A percentile compares a stretch with the other conserved stretches of the same genome.
These are phyloP conservation scores for Dendrostoma leiphaemia DNA, from an alignment of 2,329 filamentous ascomycete genomes.

Conservation along the genomic window DNA sequence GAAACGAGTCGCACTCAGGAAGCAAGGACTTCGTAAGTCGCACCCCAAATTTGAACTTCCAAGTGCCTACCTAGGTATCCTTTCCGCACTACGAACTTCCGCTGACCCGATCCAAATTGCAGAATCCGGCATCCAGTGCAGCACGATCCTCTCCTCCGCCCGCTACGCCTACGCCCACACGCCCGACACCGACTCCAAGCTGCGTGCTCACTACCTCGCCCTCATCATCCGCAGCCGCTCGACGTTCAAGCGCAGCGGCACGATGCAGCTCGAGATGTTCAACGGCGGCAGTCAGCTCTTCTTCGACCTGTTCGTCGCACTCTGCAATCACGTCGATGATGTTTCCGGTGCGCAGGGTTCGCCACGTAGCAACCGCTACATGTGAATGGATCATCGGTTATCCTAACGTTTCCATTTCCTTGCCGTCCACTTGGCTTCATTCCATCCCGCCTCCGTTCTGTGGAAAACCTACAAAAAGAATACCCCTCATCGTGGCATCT, in stretches of 20 bases:
- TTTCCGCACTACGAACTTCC: too few relatives aligned
- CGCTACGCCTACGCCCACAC: slow-evolving; percentile 88
- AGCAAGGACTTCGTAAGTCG: slow-evolving; percentile 75
- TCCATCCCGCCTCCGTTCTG: too few relatives aligned
- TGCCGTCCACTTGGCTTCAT: not conserved
- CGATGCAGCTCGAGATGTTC: slow-evolving; percentile 95
- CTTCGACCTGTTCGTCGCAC: slow-evolving; percentile 90
- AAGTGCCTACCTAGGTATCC: too few relatives aligned
- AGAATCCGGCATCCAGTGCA: slow-evolving; percentile 78
- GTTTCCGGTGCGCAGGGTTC: slow-evolving; percentile 51
- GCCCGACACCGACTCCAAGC: slow-evolving; percentile 84
- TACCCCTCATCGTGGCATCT: slow-evolving; percentile 14
- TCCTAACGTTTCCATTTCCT: not conserved
- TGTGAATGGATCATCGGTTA: not conserved
- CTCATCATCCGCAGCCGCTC: slow-evolving; percentile 84
- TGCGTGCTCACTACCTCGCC: slow-evolving; percentile 86
- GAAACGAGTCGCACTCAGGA: slow-evolving; percentile 79
- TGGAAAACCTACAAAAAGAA: slow-evolving; percentile 14
- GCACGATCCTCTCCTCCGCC: slow-evolving; percentile 83
- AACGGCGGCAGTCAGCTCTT: slow-evolving; percentile 78
- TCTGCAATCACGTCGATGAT: slow-evolving; percentile 86
- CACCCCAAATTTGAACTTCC: not conserved
- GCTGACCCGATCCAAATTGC: slow-evolving; percentile 17
- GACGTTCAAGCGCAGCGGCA: slow-evolving; percentile 91
- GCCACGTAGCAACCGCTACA: slow-evolving; percentile 42